phyloP scores from a whole-genome alignment of 2,329 filamentous ascomycete genomes.

The Clathrospora elynae region DNA sequence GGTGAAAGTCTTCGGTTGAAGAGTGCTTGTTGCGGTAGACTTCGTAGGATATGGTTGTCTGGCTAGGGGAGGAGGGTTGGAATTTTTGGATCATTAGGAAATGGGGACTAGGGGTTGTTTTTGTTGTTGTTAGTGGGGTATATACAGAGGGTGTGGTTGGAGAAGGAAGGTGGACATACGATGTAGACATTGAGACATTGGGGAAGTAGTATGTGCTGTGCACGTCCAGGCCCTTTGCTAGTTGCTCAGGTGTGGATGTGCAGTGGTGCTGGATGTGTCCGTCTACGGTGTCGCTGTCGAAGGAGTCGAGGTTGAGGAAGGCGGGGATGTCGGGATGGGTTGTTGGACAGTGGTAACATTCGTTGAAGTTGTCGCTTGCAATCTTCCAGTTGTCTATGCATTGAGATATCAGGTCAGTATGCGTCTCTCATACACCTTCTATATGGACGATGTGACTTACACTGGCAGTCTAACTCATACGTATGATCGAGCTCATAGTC shows the following conservation, averaged over 20 bases:
- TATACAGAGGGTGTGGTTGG: conserved; percentile 2
- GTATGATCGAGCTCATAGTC: conserved; percentile 33
- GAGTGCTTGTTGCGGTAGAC: conserved; percentile 64
- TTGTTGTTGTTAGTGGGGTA: too few species aligned
- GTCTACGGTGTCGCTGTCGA: conserved; percentile 40
- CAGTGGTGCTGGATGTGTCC: conserved; percentile 37
- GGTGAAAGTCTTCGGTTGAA: conserved; percentile 61
- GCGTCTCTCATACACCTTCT: too few species aligned
- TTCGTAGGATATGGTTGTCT: conserved; percentile 63
- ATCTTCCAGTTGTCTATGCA: conserved; percentile 42
- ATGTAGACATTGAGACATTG: conserved; percentile 28
- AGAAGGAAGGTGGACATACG: conserved; percentile 11
- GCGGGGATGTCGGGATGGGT: conserved; percentile 63
- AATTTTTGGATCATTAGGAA: conserved; percentile 68
- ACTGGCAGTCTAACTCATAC: conserved; percentile 29
- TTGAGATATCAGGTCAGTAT: too few species aligned
- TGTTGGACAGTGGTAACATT: conserved; percentile 66
- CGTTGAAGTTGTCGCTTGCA: conserved; percentile 64
- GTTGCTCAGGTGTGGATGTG: conserved; percentile 23
- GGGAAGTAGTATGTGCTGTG: conserved; percentile 40
- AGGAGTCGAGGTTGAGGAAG: conserved; percentile 61
- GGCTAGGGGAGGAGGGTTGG: conserved; percentile 57
- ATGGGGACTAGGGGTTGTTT: conserved; percentile 48
- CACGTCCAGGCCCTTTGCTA: conserved; percentile 24
- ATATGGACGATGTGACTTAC: too few species aligned